phyloP scores from a whole-genome alignment of 2,329 filamentous ascomycete species.

The Parascedosporium putredinis region DNA sequence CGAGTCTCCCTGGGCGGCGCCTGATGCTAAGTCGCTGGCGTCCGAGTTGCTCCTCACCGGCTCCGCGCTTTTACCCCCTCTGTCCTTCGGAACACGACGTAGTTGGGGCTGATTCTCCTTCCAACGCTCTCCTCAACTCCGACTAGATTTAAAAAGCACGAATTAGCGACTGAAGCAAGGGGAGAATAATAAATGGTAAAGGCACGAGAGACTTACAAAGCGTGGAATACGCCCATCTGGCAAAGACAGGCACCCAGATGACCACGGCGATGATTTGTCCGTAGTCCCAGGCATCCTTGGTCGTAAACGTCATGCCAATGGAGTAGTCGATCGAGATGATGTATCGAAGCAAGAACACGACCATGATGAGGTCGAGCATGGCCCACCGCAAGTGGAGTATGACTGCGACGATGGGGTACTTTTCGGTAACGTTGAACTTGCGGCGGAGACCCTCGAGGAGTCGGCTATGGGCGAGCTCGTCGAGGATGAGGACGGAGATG shows the following conservation, averaged over 20 bases:
- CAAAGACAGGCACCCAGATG: conserved; percentile 16
- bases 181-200: not conserved
- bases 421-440: not conserved
- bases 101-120: not conserved
- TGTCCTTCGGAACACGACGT: not conserved
- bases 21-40: not conserved
- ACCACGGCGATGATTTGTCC: conserved; percentile 17
- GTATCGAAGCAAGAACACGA: not conserved
- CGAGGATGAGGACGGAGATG: not conserved
- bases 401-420: not conserved
- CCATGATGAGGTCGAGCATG: conserved; percentile 7
- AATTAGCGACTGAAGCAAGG: not conserved
- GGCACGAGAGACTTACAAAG: conserved; percentile 12
- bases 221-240: conserved; percentile 15
- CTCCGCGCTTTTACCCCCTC: not conserved
- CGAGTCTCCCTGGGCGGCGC: not conserved
- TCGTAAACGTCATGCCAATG: not conserved
- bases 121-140: not conserved
- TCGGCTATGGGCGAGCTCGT: not conserved
- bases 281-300: conserved; percentile 13
- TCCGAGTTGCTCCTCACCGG: not conserved
- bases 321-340: not conserved
- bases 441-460: not conserved
- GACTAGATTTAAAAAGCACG: not conserved
- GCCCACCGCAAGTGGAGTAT: not conserved